Evolutionary conservation across 2,329 filamentous ascomycete genomes (phyloP), one percentile per base, ranked within the genome.

Genomic region (Phaeosphaeriaceae sp.): DNA sequence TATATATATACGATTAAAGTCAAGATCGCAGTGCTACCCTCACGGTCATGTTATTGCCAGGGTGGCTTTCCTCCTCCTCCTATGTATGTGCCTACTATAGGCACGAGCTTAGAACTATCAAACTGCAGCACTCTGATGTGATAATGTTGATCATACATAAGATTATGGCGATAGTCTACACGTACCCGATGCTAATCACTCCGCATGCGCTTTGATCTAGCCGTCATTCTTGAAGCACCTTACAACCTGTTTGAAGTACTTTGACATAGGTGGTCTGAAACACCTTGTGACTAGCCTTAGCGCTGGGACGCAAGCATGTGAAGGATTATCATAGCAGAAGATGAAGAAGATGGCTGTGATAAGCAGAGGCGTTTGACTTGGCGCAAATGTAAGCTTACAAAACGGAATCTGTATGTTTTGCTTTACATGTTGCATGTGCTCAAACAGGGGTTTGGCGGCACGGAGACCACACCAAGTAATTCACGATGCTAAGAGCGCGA

Each of bases 231-330:
- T 38, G 23, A 26, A 26, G 23, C 23, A 8, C 23, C 23, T 6
- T 11, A 11, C 23, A 26, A 26, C 23, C 23, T 9, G 23, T 26
- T 11, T 26, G 5, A 11, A 6, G 23, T 26, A 11, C 11, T 26
- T 26, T 26, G 23, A 8, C 23, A 26, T 26, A 26, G 23, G 23
- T 26, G 23, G 23, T 26, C 23, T 26, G 11, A 26, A 26, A 4
- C 3, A 41, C 15, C 23, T 32, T 16, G 38, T 26, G 12, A 15
- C n/a, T 29, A 29, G 28, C 3, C n/a, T 33, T 29, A 29, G n/a
- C 38, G 9, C 38, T 41, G 38, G 38, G 21, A 41, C 15, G 38
- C 26, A 41, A 41, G 38, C 21, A 41, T 23, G 21, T 29, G 38
- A 30, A 41, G 21, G 38, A 30, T 21, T 30, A 41, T 30, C 21